Base-by-base conservation (phyloP, 108 stramenopile species). In the Conticribra guillardii region DNA sequence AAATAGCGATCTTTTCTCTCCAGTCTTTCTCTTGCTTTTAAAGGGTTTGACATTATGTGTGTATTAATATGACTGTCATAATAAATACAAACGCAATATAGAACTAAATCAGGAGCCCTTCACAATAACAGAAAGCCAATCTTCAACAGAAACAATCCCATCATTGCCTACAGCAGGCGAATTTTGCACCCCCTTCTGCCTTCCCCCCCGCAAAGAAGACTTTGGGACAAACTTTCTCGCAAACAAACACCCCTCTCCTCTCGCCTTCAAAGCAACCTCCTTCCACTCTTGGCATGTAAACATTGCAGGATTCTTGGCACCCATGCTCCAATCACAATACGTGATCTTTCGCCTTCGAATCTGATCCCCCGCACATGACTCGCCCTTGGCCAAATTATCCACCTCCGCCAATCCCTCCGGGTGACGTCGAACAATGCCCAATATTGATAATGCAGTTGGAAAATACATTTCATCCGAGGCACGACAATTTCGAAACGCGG, bases 381-480 rank as follows among this genome's bases (percentile, higher is more conserved):
- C 76, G 16, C 51, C 60, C 18, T 14, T 60, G 4, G 27, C 60
- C 24, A 44, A 55, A 46, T 32, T 60, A 18, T 68, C 58, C 1
- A 44, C 68, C n/a, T 73, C 73, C 34, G 70, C 69, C 11, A 26
- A 17, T 26, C 34, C 50, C 23, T 50, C 73, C 0, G 23, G 7
- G 21, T 46, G 68, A 45, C 75, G 62, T 26, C 57, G 24, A 29
- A 89, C 30, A 45, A 89, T 80, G 4, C 86, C 83, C 52, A 92
- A 48, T 17, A 92, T 67, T 5, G 91, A 84, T 54, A 95, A 56
- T 9, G 79, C 76, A 3, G 89, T 92, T 7, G 94, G 91, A 67
- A 95, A 83, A 69, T 89, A 95, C 82, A 95, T 84, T 79, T 95
- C 91, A 79, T 95, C 94, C 26, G 84, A 88, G 34, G 94, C 94